Evolutionary conservation across 495 filamentous ascomycete species (phyloP).

Genomic region (Aspergillus homomorphus): DNA sequence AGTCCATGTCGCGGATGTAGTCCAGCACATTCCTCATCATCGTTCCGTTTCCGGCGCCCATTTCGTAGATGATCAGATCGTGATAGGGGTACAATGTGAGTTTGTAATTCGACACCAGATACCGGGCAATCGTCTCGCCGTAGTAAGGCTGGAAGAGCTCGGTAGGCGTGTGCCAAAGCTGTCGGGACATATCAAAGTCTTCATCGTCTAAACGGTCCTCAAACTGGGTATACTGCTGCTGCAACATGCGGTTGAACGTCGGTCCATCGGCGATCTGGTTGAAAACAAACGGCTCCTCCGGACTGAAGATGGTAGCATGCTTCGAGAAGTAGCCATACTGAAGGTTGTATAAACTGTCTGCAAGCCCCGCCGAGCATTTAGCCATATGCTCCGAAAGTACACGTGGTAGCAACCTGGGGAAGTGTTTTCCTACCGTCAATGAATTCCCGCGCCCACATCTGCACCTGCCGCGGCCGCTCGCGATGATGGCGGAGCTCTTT

Average conservation of each 20-base stretch:
- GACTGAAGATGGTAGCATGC: conserved; percentile 92
- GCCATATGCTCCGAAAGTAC: neutral
- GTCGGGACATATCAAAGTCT: conserved; percentile 68
- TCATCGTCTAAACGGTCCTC: conserved; percentile 79
- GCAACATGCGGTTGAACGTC: conserved; percentile 72
- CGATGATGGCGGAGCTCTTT: conserved; percentile 64
- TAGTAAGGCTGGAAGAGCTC: conserved; percentile 97
- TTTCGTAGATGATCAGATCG: conserved; percentile 97
- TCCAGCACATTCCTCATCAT: conserved; percentile 98
- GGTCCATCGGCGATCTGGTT: conserved; percentile 72
- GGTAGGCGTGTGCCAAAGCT: conserved; percentile 98
- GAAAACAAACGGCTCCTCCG: conserved; percentile 93
- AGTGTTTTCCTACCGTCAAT: conserved; percentile 68
- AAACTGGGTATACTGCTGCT: conserved; percentile 79
- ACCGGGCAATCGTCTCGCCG: conserved; percentile 91
- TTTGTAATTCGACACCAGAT: conserved; percentile 93
- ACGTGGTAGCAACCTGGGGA: neutral
- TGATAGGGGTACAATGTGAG: conserved; percentile 90
- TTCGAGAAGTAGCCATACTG: conserved; percentile 98
- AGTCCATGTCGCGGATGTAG: conserved; percentile 86
- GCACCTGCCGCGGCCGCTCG: conserved; percentile 80
- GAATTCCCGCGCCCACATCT: conserved; percentile 96
- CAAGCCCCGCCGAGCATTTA: no score
- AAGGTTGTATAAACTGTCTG: conserved; percentile 96
- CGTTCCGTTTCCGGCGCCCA: conserved; percentile 96